Evolutionary conservation across 345 rosid species (phyloP), one percentile per base, ranked within the genome.

Genomic region (Bruguiera sexangula): DNA sequence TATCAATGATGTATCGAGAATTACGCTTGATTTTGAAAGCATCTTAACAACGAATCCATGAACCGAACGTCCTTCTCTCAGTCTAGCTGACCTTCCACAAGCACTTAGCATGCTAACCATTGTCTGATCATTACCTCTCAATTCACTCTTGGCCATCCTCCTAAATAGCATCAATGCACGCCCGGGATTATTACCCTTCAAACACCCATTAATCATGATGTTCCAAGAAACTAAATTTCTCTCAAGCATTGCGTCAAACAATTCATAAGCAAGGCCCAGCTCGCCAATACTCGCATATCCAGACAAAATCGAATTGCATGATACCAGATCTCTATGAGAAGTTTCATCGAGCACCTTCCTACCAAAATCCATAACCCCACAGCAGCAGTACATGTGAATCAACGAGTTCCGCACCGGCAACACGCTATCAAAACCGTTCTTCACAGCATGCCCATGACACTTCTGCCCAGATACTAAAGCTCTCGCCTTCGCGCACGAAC

Each of bases 41-140:
- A 21, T 83, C 75, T 75, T 84, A 27, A 82, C 62, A 62, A 84
- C 62, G 74, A 66, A 80, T 30, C 84, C 95, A 75, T 91, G 92
- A 58, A 85, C 86, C 1, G 92, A 91, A 81, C 85, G 82, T 58
- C 97, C 95, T 61, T 91, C 90, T 55, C 78, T 87, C 39, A 84
- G 18, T 64, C 94, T 87, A 57, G 82, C 83, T 5, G 94, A 88
- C 84, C 84, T 79, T 3, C 86, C 82, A 72, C 94, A 87, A 18
- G 89, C 94, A 50, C 75, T 76, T 21, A 88, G 61, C 62, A 82
- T 65, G 53, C 78, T 73, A 27, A 70, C 85, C 65, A 88, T 70
- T 3, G 90, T 85, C 11, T 63, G 73, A 75, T 72, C 73, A 6
- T 79, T 84, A 22, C 83, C 86, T 60, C 15, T 68, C 5, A 84